phyloP scores from a whole-genome alignment of 768 basidiomycete species.

The Leccinellum luteum region DNA sequence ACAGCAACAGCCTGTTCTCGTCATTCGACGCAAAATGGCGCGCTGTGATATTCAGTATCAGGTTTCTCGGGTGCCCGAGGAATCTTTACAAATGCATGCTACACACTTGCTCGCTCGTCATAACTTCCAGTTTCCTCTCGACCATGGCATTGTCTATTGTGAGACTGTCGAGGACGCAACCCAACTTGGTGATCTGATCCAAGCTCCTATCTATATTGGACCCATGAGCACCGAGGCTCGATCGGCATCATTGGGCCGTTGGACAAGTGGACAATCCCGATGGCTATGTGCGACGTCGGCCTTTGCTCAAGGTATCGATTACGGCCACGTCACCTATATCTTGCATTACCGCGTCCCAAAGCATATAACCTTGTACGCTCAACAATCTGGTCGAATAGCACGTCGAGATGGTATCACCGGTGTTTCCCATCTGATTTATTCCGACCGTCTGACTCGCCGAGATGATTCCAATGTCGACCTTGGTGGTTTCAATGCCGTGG shows the following conservation, averaged over 20 bases:
- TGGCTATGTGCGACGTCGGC: constrained; percentile 6
- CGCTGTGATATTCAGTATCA: not conserved
- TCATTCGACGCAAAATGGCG: not conserved
- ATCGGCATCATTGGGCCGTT: not conserved
- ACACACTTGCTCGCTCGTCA: not conserved
- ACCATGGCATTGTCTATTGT: constrained; percentile 1
- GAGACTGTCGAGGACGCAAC: not conserved
- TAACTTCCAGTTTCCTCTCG: not conserved
- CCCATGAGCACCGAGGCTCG: not conserved
- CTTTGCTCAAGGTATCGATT: constrained; percentile 8
- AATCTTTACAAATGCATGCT: not conserved
- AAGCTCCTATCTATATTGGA: not conserved
- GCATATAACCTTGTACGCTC: constrained; percentile 3
- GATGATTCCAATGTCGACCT: not conserved
- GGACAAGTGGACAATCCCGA: not conserved
- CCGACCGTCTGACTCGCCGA: not conserved
- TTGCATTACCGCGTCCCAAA: constrained; percentile 3
- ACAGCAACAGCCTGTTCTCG: not conserved
- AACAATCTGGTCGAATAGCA: constrained; percentile 2
- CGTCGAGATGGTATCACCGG: not conserved
- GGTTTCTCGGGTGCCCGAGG: not conserved
- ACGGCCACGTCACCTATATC: constrained; percentile 1
- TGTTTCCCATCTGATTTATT: constrained; percentile 2
- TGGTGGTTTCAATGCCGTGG: not conserved
- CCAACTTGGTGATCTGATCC: not conserved